Evolutionary conservation across 768 basidiomycete genomes (phyloP), one percentile per base, ranked within the genome.

Genomic region (Tulasnella sp.): DNA sequence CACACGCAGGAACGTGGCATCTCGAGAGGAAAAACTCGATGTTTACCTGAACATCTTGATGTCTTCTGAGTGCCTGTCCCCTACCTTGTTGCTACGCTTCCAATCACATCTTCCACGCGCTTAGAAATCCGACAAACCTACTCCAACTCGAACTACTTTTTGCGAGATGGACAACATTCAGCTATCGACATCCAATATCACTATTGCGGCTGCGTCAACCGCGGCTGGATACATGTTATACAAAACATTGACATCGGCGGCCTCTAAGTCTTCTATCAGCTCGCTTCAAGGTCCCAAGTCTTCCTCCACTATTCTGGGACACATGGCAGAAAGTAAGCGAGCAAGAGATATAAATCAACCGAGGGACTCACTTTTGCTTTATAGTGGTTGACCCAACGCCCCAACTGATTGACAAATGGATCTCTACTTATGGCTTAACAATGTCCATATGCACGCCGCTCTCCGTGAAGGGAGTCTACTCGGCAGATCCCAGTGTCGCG

Each of bases 371-470:
- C n/a, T n/a, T n/a, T n/a, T n/a, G n/a, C n/a, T n/a, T n/a, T n/a
- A n/a, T n/a, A n/a, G n/a, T 53, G 32, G 24, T 53, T 26, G 52
- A 53, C 23, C 52, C 52, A 10, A 41, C 32, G 13, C 32, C 42
- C 32, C n/a, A 53, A 32, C 27, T 38, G n/a, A 32, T 53, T 32
- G 52, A 53, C 24, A 17, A 53, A 24, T 53, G 52, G 52, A 27
- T 53, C 17, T 23, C 32, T 23, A 17, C 32, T 1, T 53, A 53
- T 41, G 52, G 52, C 2, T 24, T 23, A 8, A 41, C 42, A 15
- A 38, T 53, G 9, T 32, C 52, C 1, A 38, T 53, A 23, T 23
- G 32, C 17, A 41, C 29, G n/a, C 29, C 42, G 19, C 42, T 53
- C 4, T 32, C 32, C 52, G 32, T 42, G 4, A 53, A 53, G 21